Conservation (phyloP, 768 basidiomycete species). For the Collybia sordida region DNA sequence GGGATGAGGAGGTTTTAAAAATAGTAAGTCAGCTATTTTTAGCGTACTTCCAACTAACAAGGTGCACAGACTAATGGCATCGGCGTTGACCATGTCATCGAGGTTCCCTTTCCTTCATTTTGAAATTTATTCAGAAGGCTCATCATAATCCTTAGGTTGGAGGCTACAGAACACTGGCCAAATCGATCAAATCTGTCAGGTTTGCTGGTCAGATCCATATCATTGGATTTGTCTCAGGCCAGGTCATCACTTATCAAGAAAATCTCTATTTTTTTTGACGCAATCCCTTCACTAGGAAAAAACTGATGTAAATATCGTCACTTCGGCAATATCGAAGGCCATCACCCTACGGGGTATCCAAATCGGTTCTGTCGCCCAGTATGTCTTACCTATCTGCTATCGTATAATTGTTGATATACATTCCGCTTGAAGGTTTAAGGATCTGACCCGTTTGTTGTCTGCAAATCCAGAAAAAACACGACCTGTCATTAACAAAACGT, state of each 20-base stretch:
- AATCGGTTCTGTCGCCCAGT: constrained; percentile 61
- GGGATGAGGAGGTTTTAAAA: constrained; percentile 51
- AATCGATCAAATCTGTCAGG: constrained; percentile 37
- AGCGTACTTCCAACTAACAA: constrained; percentile 3
- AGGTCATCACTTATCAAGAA: constrained; percentile 22
- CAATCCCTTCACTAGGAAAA: constrained; percentile 13
- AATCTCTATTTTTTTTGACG: background rate
- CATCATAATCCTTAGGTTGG: constrained; percentile 47
- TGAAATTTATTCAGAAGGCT: background rate
- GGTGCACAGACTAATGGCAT: constrained; percentile 32
- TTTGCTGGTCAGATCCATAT: constrained; percentile 44
- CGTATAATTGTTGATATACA: background rate
- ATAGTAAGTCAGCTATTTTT: constrained; percentile 31
- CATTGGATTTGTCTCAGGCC: constrained; percentile 48
- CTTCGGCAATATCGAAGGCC: constrained; percentile 34
- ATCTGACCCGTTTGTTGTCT: constrained; percentile 47
- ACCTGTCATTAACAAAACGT: constrained; percentile 57
- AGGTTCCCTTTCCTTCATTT: constrained; percentile 21
- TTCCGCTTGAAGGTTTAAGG: constrained; percentile 39
- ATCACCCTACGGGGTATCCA: constrained; percentile 50
- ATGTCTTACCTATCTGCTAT: constrained; percentile 13
- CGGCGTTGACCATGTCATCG: constrained; percentile 40
- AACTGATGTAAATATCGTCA: constrained; percentile 27
- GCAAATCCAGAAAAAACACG: constrained; percentile 38
- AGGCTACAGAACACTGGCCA: constrained; percentile 48